phyloP scores from a whole-genome alignment of 192 early-diverging fungal species.

The Cladochytrium replicatum region DNA sequence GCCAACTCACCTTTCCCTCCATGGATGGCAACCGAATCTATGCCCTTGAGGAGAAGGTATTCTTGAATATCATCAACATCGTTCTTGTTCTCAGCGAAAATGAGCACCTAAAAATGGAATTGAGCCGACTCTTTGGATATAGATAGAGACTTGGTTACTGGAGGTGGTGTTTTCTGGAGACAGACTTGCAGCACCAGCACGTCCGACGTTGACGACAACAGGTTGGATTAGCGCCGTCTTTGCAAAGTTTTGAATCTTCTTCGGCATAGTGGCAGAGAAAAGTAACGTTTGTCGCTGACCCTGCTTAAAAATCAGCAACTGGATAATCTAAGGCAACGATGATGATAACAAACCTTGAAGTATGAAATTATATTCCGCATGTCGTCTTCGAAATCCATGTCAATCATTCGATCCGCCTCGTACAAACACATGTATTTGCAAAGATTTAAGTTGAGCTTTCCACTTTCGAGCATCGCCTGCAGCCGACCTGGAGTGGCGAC shows the following conservation, averaged over 20 bases:
- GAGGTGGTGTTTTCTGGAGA: constrained; percentile 93
- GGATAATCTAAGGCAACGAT: not conserved
- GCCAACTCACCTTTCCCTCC: constrained; percentile 70
- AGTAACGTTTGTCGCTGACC: constrained; percentile 92
- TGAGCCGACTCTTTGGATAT: not conserved
- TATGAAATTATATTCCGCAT: constrained; percentile 91
- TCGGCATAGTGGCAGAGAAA: constrained; percentile 95
- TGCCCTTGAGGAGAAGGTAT: constrained; percentile 87
- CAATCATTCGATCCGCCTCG: constrained; percentile 98
- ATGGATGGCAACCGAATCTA: constrained; percentile 90
- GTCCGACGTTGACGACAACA: constrained; percentile 89
- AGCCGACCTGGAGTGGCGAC: constrained; percentile 93
- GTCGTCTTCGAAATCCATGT: constrained; percentile 97
- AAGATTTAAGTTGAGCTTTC: constrained; percentile 77
- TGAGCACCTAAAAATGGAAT: constrained; percentile 51
- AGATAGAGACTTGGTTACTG: no score
- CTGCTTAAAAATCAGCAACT: no score
- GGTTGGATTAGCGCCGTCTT: constrained; percentile 78
- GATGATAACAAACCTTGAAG: constrained; percentile 46
- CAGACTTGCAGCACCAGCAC: constrained; percentile 92
- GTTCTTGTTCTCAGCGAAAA: constrained; percentile 98
- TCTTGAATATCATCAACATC: constrained; percentile 99
- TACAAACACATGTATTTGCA: constrained; percentile 92
- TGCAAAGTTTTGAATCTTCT: constrained; percentile 97
- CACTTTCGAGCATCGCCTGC: constrained; percentile 81